A percentile compares a stretch with the other conserved stretches of the same genome.
Conservation (phyloP, 2,329 filamentous ascomycete genomes). For the Claviceps spartinae region DNA sequence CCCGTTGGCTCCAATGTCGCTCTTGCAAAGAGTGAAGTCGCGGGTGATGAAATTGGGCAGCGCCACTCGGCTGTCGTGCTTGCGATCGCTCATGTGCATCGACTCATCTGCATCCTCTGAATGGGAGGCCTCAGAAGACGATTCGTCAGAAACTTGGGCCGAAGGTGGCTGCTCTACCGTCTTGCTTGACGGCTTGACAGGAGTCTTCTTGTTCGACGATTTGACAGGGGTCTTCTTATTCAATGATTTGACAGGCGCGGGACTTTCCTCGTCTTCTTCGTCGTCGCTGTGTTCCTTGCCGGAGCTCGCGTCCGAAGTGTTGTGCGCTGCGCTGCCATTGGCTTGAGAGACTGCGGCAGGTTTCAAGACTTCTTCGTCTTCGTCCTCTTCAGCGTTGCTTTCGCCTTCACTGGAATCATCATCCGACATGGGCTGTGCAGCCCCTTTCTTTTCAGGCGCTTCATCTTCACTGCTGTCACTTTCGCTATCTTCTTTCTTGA, state of each 20-base stretch:
- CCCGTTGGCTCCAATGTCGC: conserved; percentile 22
- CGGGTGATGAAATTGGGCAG: conserved; percentile 33
- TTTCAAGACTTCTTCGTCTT: neutral
- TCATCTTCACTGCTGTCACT: conserved; percentile 8
- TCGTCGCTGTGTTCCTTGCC: conserved; percentile 13
- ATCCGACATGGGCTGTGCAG: neutral
- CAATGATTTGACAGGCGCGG: neutral
- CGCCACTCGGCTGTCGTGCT: conserved; percentile 21
- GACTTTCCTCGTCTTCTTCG: conserved; percentile 7
- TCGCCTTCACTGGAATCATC: conserved; percentile 13
- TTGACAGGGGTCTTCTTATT: neutral
- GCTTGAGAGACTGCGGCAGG: conserved; percentile 10
- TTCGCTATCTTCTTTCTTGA: conserved; percentile 6
- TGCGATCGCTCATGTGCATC: conserved; percentile 23
- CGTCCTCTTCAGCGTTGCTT: conserved; percentile 8
- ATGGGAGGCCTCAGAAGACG: conserved; percentile 10
- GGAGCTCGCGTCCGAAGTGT: conserved; percentile 10
- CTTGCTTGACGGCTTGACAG: neutral
- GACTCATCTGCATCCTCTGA: conserved; percentile 25
- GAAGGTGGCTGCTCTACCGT: neutral
- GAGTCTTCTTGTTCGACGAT: no score
- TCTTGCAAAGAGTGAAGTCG: conserved; percentile 40
- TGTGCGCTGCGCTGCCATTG: conserved; percentile 9
- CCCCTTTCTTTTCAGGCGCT: conserved; percentile 7
- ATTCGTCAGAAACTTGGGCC: neutral